Evolutionary conservation across 2,329 filamentous ascomycete species (phyloP), one percentile per base, ranked within the genome.

Genomic region (Colletotrichum ledebouriae): DNA sequence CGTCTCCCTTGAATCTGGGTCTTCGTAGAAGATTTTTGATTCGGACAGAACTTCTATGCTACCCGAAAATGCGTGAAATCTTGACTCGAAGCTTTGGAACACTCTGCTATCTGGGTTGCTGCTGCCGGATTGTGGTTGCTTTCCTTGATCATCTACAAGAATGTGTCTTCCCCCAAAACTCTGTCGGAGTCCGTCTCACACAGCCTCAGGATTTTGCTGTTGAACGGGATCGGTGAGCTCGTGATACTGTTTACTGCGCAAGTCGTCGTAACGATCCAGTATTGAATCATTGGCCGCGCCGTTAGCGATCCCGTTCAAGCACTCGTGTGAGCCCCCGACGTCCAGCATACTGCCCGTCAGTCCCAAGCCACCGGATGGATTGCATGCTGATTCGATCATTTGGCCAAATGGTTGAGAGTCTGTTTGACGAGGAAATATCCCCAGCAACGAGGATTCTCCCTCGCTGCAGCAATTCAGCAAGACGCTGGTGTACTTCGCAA

Each of bases 401-500:
- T 25, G 25, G 25, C 25, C 25, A 5, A 25, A 25, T 25, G 10
- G 2, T 3, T 5, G 29, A 3, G 2, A 25, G 2, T 52, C 2
- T 0, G 4, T 11, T 39, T 39, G 25, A 25, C 25, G 25, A 25
- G 34, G 34, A 13, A 11, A 29, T 1, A 33, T 34, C 49, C n/a
- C 49, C 49, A 5, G 49, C 49, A 10, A 52, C 29, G 4, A 52
- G 49, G 0, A 10, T 1, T 12, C 10, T 37, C n/a, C 33, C 52
- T 9, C 6, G 52, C 22, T 34, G 52, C 6, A 37, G 52, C 7
- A 25, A 2, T 12, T 22, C 22, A 6, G 49, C 49, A 4, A 34
- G 29, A 29, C 49, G 49, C 49, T 52, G 49, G 15, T 52, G 49
- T 10, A 52, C n/a, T 17, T 34, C 34, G 29, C 34, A 52, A 33